phyloP scores from a whole-genome alignment of 768 basidiomycete species.

The Hortiboletus flavorubellus region DNA sequence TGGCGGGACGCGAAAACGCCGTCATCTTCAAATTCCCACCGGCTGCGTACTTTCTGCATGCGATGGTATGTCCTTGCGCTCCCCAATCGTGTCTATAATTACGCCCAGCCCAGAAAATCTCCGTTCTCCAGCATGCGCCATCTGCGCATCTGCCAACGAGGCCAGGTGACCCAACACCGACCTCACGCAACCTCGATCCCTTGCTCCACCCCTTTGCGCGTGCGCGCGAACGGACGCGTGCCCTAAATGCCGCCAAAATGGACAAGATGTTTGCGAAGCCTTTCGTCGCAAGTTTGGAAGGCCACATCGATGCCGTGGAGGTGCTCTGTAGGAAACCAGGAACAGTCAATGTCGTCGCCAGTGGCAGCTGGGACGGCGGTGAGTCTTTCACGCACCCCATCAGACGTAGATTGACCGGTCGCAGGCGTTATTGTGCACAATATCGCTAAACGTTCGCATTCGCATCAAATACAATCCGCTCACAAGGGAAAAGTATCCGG shows the following conservation, averaged over 20 bases:
- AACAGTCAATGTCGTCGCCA: slow-evolving; percentile 75
- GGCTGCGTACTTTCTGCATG: neutral
- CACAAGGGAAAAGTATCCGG: slow-evolving; percentile 88
- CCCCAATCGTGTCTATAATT: neutral
- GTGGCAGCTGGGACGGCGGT: slow-evolving; percentile 97
- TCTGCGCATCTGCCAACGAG: slow-evolving; percentile 68
- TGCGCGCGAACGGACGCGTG: slow-evolving; percentile 89
- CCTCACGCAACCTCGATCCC: slow-evolving; percentile 89
- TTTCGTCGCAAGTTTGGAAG: slow-evolving; percentile 85
- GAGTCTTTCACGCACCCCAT: slow-evolving; percentile 28
- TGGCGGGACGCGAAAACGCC: too few relatives aligned
- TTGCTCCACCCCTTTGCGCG: slow-evolving; percentile 94
- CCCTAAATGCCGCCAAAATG: slow-evolving; percentile 94
- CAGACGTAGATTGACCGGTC: neutral
- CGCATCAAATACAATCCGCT: slow-evolving; percentile 59
- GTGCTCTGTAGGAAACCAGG: slow-evolving; percentile 70
- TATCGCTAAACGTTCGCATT: slow-evolving; percentile 52
- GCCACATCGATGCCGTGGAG: slow-evolving; percentile 94
- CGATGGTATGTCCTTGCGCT: slow-evolving; percentile 14
- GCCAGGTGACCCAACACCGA: slow-evolving; percentile 82
- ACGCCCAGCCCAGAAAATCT: slow-evolving; percentile 62
- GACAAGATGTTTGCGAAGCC: slow-evolving; percentile 98
- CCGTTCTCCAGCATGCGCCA: slow-evolving; percentile 81
- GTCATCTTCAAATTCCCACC: slow-evolving; percentile 3
- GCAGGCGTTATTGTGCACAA: slow-evolving; percentile 86